These are phyloP conservation scores for Endocarpon pusillum DNA, from an alignment of 495 filamentous ascomycete genomes.

Conservation along the genomic window DNA sequence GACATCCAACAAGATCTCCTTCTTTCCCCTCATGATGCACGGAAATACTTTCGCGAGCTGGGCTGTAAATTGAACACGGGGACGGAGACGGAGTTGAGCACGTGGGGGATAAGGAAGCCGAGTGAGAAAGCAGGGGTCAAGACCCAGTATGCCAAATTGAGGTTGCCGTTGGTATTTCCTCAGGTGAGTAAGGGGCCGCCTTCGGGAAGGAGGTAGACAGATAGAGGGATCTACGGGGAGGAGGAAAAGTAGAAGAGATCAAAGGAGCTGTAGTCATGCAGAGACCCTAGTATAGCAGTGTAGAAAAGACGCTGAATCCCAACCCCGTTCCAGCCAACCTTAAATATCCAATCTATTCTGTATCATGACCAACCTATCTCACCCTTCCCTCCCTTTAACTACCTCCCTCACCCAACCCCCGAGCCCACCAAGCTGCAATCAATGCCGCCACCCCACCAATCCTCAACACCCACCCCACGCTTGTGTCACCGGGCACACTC, in stretches of 20 bases:
- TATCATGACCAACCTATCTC: constrained; percentile 6
- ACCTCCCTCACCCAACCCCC: constrained; percentile 22
- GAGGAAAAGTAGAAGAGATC: neutral
- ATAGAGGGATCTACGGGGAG: neutral
- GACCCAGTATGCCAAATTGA: constrained; percentile 52
- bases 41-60: constrained; percentile 62
- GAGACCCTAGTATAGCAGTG: no score
- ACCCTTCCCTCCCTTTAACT: constrained; percentile 1
- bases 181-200: constrained; percentile 23
- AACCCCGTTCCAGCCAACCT: no score
- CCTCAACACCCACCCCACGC: constrained; percentile 69
- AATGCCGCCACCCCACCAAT: constrained; percentile 64
- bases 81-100: constrained; percentile 26
- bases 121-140: constrained; percentile 32
- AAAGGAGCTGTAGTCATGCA: no score
- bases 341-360: no score
- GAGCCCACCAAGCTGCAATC: constrained; percentile 52
- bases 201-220: neutral
- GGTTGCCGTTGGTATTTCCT: constrained; percentile 70
- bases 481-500: constrained; percentile 65
- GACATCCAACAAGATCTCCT: constrained; percentile 65
- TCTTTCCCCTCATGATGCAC: constrained; percentile 43
- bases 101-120: constrained; percentile 30
- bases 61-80: constrained; percentile 41
- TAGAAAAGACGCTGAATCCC: no score